Evolutionary conservation across 495 filamentous ascomycete species (phyloP).

Genomic region (Podospora anserina): DNA sequence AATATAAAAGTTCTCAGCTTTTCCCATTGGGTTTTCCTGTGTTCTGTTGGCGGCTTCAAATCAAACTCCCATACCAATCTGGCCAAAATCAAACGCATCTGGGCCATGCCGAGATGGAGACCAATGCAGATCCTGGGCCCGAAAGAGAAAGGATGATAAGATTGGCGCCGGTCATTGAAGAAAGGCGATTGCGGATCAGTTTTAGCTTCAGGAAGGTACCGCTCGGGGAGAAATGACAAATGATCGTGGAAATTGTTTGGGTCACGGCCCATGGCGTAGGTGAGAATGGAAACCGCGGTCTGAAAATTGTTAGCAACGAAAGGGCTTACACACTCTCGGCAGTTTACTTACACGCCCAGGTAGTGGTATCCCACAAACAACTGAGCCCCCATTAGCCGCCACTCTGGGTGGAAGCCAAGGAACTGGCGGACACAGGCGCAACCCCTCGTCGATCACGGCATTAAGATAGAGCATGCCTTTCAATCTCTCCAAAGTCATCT

Average conservation of each 20-base stretch:
- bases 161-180: conserved; percentile 30
- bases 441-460: conserved; percentile 45
- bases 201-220: conserved; percentile 42
- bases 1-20: conserved; percentile 42
- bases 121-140: conserved; percentile 43
- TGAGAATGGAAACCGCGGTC: conserved; percentile 30
- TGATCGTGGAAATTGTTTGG: conserved; percentile 25
- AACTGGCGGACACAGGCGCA: conserved; percentile 39
- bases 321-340: not conserved
- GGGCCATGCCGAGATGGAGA: conserved; percentile 48
- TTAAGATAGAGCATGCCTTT: conserved; percentile 41
- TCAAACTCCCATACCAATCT: conserved; percentile 55
- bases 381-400: conserved; percentile 29
- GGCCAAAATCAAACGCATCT: conserved; percentile 51
- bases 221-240: conserved; percentile 38
- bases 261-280: conserved; percentile 29
- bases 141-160: conserved; percentile 37
- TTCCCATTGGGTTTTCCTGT: conserved; percentile 36
- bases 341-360: conserved; percentile 25
- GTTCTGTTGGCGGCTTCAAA: conserved; percentile 35
- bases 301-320: conserved; percentile 4
- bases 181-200: conserved; percentile 22
- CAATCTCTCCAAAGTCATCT: conserved; percentile 47
- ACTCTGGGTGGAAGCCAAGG: conserved; percentile 30
- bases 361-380: conserved; percentile 32